Conservation (phyloP, 2,329 filamentous ascomycete genomes). For the Aspergillus neoniger region DNA sequence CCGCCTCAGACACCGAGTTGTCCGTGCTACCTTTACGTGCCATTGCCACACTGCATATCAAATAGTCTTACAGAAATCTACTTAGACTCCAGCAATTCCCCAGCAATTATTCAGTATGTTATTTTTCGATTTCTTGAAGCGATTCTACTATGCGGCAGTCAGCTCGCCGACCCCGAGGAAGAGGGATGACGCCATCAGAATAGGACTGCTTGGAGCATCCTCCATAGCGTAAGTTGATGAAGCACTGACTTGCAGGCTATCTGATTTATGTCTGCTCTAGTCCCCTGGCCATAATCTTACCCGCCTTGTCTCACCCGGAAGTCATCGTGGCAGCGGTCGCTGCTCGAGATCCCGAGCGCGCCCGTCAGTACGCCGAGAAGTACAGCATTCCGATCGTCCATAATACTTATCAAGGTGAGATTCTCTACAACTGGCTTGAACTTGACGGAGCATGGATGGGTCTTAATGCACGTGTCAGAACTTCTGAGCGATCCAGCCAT, state of each 20-base stretch:
- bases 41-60: neutral
- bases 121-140: neutral
- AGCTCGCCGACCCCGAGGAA: constrained; percentile 9
- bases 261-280: constrained; percentile 9
- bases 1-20: no score
- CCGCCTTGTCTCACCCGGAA: constrained; percentile 56
- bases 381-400: constrained; percentile 50
- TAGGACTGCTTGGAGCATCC: constrained; percentile 25
- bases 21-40: neutral
- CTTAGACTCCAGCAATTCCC: neutral
- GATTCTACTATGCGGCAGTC: neutral
- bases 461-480: constrained; percentile 9
- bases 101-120: neutral
- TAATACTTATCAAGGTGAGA: constrained; percentile 47
- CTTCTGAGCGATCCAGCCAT: constrained; percentile 34
- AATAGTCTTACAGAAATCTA: neutral
- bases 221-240: constrained; percentile 21
- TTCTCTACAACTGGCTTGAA: neutral
- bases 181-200: constrained; percentile 19
- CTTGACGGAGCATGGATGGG: no score
- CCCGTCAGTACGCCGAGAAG: constrained; percentile 53
- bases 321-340: constrained; percentile 57
- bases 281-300: constrained; percentile 38
- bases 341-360: constrained; percentile 52
- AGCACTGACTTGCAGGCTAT: neutral